Conservation (phyloP, 1,284 basidiomycete species). For the Ustilago cynodontis region DNA sequence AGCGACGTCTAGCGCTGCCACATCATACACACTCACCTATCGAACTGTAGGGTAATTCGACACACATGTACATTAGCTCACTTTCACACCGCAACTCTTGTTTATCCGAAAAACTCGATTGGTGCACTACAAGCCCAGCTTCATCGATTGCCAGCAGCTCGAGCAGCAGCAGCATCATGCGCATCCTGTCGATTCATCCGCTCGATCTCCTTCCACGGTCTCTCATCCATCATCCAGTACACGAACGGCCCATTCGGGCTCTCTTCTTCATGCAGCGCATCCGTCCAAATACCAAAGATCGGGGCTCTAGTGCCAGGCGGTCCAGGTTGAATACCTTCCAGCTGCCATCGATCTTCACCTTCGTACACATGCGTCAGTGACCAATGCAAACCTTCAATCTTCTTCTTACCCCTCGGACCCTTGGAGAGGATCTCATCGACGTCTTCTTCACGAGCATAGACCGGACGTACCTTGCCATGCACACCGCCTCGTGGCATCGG, state of each 20-base stretch:
- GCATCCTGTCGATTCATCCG: conserved; percentile 33
- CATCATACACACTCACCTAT: too few relatives aligned
- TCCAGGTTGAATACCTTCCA: conserved; percentile 53
- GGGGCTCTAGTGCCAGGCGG: conserved; percentile 50
- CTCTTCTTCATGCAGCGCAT: conserved; percentile 40
- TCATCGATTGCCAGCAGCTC: conserved; percentile 10
- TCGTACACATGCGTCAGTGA: conserved; percentile 55
- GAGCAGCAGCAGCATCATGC: conserved; percentile 12
- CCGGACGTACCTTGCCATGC: conserved; percentile 47
- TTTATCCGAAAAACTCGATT: not conserved
- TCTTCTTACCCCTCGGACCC: conserved; percentile 25
- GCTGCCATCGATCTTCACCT: conserved; percentile 56
- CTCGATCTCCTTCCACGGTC: conserved; percentile 50
- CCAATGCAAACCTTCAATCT: conserved; percentile 52
- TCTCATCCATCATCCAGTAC: conserved; percentile 54
- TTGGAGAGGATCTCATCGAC: conserved; percentile 27
- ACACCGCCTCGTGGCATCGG: conserved; percentile 46
- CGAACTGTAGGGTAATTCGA: too few relatives aligned
- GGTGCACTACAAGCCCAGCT: not conserved
- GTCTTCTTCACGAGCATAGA: conserved; percentile 41
- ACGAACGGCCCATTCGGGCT: conserved; percentile 52
- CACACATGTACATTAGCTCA: conserved; percentile 3
- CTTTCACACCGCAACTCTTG: not conserved
- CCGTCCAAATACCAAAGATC: conserved; percentile 58
- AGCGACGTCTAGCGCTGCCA: too few relatives aligned